These are phyloP conservation scores for Platanthera guangdongensis DNA, from an alignment of 106 monocot genomes.

Conservation along the genomic window DNA sequence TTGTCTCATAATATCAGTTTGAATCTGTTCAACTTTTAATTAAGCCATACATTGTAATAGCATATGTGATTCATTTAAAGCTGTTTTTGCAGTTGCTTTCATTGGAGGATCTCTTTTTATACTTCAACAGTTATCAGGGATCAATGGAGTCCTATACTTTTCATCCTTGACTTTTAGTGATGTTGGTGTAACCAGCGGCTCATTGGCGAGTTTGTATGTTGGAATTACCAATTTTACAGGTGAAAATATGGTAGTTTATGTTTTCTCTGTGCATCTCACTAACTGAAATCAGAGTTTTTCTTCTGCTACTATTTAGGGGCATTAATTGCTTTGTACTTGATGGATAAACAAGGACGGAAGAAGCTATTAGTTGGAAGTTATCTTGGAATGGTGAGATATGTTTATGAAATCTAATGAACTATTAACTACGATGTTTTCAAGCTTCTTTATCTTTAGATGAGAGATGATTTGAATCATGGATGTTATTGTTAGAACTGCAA, in stretches of 20 bases:
- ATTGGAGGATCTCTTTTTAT: conserved; percentile 87
- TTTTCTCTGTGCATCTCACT: neutral
- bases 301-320: conserved; percentile 41
- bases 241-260: conserved; percentile 4
- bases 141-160: conserved; percentile 94
- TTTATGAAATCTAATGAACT: neutral
- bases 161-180: conserved; percentile 86
- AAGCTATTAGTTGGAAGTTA: conserved; percentile 77
- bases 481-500: no score
- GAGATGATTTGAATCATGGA: no score
- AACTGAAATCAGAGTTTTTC: neutral
- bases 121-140: conserved; percentile 88
- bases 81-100: conserved; percentile 59
- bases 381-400: conserved; percentile 67
- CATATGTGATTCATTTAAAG: neutral
- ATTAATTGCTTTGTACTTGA: conserved; percentile 58
- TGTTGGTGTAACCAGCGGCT: conserved; percentile 59
- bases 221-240: conserved; percentile 85
- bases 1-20: neutral
- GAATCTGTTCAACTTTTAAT: neutral
- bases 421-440: neutral
- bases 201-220: conserved; percentile 79
- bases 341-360: conserved; percentile 80
- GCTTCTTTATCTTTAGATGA: no score
- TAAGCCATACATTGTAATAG: neutral